These are phyloP conservation scores for Phaeosphaeriaceae sp. DNA, from an alignment of 2,329 filamentous ascomycete species.

Conservation along the genomic window DNA sequence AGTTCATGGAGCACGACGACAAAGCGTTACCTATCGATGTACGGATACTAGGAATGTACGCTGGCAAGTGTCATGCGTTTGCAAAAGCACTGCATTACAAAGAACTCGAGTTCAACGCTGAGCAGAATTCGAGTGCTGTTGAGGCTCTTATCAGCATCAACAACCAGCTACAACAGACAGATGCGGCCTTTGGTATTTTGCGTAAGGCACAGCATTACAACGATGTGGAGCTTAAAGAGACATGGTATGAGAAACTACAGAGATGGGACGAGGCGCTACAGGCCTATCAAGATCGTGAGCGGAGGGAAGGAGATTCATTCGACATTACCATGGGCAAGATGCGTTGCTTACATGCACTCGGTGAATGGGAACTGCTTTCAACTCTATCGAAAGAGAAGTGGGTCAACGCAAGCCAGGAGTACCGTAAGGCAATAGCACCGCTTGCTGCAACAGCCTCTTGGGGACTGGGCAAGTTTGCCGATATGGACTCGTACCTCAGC, in stretches of 20 bases:
- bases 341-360: slow-evolving; percentile 94
- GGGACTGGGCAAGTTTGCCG: slow-evolving; percentile 95
- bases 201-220: slow-evolving; percentile 94
- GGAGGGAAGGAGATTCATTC: slow-evolving; percentile 73
- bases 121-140: slow-evolving; percentile 93
- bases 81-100: slow-evolving; percentile 99
- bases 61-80: slow-evolving; percentile 95
- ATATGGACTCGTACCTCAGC: slow-evolving; percentile 95
- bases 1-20: slow-evolving; percentile 99
- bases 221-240: slow-evolving; percentile 95
- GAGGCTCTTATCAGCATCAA: slow-evolving; percentile 99
- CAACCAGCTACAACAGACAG: slow-evolving; percentile 97
- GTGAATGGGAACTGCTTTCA: slow-evolving; percentile 95
- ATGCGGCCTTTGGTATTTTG: slow-evolving; percentile 96
- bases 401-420: slow-evolving; percentile 85
- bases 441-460: slow-evolving; percentile 94
- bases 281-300: slow-evolving; percentile 88
- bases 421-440: slow-evolving; percentile 89
- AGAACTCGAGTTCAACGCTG: slow-evolving; percentile 95
- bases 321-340: slow-evolving; percentile 99
- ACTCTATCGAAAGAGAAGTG: slow-evolving; percentile 90
- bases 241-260: slow-evolving; percentile 98
- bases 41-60: slow-evolving; percentile 89
- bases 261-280: slow-evolving; percentile 96
- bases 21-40: slow-evolving; percentile 98